These are phyloP conservation scores for Escallonia herrerae DNA, from an alignment of 129 eudicot species.

Conservation along the genomic window DNA sequence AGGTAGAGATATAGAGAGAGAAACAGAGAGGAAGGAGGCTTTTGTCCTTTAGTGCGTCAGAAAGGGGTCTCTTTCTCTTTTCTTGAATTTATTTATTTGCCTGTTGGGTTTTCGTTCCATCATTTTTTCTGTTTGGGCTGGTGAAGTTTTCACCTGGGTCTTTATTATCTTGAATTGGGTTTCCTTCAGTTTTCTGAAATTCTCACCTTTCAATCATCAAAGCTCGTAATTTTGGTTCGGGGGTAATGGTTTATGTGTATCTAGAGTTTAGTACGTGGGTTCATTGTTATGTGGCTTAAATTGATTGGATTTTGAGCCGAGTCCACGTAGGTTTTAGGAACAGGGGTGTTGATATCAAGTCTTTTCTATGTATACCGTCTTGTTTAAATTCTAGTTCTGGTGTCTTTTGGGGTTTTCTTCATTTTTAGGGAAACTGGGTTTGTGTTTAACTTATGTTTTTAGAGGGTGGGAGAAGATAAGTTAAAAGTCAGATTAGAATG, in stretches of 20 bases:
- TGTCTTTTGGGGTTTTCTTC: neutral
- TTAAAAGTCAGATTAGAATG: constrained; percentile 9
- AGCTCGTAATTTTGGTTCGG: neutral
- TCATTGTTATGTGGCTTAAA: constrained; percentile 22
- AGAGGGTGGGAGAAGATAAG: constrained; percentile 15
- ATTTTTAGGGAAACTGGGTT: neutral
- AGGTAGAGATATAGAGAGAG: too few species aligned
- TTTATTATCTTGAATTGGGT: neutral
- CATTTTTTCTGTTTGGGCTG: neutral
- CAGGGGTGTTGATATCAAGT: constrained; percentile 6
- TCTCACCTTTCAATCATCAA: neutral
- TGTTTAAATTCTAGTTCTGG: neutral
- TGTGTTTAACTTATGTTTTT: too few species aligned
- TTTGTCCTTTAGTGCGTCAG: too few species aligned
- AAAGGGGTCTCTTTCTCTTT: too few species aligned
- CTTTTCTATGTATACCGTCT: neutral
- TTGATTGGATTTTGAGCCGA: constrained; percentile 12
- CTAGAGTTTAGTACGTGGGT: neutral
- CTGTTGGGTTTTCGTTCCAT: too few species aligned
- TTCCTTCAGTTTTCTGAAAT: neutral
- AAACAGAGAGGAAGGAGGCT: too few species aligned
- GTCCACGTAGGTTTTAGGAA: constrained; percentile 11
- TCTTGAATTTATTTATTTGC: too few species aligned
- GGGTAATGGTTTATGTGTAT: neutral
- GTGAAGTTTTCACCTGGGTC: neutral